Base-by-base conservation (phyloP, 805 yeast genomes). In the Teunomyces tritomae region DNA sequence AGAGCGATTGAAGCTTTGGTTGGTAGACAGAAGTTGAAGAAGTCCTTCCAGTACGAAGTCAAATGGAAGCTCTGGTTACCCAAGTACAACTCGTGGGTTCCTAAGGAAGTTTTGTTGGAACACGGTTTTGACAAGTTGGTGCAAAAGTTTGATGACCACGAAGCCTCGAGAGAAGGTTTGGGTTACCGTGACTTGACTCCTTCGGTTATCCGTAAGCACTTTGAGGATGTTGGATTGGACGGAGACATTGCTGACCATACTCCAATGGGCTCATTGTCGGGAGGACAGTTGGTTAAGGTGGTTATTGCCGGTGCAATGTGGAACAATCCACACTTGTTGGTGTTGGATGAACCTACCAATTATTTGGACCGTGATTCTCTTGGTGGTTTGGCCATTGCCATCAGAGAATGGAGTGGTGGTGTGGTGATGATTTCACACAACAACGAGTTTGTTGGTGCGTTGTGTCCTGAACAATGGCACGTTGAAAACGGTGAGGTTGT, bases 221-320 rank as follows among this genome's bases (percentile, higher is more conserved):
- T 92, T 56, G 98, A 92, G 71, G 98, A 84, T 61, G 96, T 92
- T 61, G 99, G 99, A 51, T 78, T 92, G 57, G 99, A 94, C 62
- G 95, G 97, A 57, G 99, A 92, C 63, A 91, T 92, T 73, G 98
- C 98, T 33, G 97, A 94, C 69, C 98, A 92, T 70, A 92, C 97
- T 14, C 97, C 97, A 46, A 76, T 92, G 80, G 97, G 98, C 20
- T 89, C 96, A 5, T 77, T 92, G 54, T 90, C 97, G 24, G 99
- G 99, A 67, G 99, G 99, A 61, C 99, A 92, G 75, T 80, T 92
- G 66, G 99, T 92, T 51, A 92, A 92, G 72, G 98, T 92, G 54
- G 99, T 92, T 51, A 92, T 92, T 74, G 98, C 98, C 10, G 99
- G 98, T 72, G 97, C 98, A 55, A 92, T 92, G 94, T 92, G 99